Evolutionary conservation across 129 eudicot genomes (phyloP), one percentile per base, ranked within the genome.

Genomic region (Smallanthus sonchifolius): DNA sequence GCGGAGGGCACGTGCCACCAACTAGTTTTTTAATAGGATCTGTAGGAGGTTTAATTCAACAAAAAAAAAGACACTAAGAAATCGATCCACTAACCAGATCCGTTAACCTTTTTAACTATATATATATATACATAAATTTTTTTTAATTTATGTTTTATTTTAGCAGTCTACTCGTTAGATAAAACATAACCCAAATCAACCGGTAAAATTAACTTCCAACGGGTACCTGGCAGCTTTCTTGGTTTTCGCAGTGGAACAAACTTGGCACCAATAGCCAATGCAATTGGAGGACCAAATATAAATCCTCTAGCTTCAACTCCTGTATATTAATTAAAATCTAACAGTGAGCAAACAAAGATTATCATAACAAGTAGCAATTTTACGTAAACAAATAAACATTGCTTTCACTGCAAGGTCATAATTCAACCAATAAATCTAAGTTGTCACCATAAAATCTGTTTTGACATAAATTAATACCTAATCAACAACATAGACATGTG

Each of bases 221-320:
- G 20, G 47, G 16, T 75, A 90, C 98, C 98, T 44, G 97, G 98
- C 74, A 94, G 81, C 70, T 94, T 94, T 81, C 83, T 83, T 59
- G 93, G 97, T 75, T 94, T 94, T 43, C 98, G 96, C 51, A 94
- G 79, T 73, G 97, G 97, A 76, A 94, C 87, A 71, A 94, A 94
- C 76, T 94, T 94, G 65, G 98, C 98, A 69, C 98, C 98, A 68
- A 94, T 90, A 57, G 95, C 98, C 81, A 94, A 79, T 13, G 98
- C 98, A 48, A 94, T 94, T 11, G 98, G 70, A 65, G 98, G 90
- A 28, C 97, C 98, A 83, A 94, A 94, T 85, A 94, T 77, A 71
- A 94, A 94, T 55, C 98, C 98, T 87, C 98, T 90, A 35, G 98
- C 97, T 88, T 93, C 98, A 83, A 93, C 97, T 76, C 98, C 98